Evolutionary conservation across 108 stramenopile species (phyloP), one percentile per base, ranked within the genome.

Genomic region (Fragilaria radians): DNA sequence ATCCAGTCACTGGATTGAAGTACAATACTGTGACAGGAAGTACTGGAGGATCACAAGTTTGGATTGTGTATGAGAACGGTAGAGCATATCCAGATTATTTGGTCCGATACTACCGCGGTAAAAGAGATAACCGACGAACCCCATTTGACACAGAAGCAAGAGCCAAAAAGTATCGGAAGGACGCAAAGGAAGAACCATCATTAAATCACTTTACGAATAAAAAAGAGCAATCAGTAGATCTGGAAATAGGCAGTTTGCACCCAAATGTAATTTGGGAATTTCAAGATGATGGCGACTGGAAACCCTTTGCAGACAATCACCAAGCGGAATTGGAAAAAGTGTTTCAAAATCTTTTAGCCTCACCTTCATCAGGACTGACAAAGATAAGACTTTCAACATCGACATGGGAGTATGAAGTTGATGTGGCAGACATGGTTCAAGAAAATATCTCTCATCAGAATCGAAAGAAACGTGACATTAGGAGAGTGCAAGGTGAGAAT

Each of bases 21-120:
- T 56, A 29, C 28, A 29, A 56, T n/a, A 56, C 54, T 18, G 54
- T 56, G 28, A 56, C 22, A 7, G 54, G 54, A 7, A 18, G 19
- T 9, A n/a, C 22, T 9, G 28, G 7, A 14, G 54, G 54, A n/a
- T 23, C 29, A 18, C 18, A 56, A 18, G 31, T 56, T 25, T 56
- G 28, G 27, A 28, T 56, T 23, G 54, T 56, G 7, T 56, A 56
- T n/a, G 54, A 56, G 19, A 56, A 56, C 28, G 54, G 54, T 31
- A 23, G 54, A 5, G 54, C 54, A 4, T 56, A 56, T 32, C 54
- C 54, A 30, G 54, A 56, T n/a, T 25, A 25, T n/a, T 21, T 52
- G n/a, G 24, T 52, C 19, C 22, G 22, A 52, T 21, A 25, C 19
- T 52, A 25, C 19, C 50, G 50, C 7, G 50, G 50, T 52, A 11